Percentiles rank a stretch among this genome's conserved stretches.
phyloP scores from a whole-genome alignment of 2,329 filamentous ascomycete genomes.

The Ophiostoma perfectum region DNA sequence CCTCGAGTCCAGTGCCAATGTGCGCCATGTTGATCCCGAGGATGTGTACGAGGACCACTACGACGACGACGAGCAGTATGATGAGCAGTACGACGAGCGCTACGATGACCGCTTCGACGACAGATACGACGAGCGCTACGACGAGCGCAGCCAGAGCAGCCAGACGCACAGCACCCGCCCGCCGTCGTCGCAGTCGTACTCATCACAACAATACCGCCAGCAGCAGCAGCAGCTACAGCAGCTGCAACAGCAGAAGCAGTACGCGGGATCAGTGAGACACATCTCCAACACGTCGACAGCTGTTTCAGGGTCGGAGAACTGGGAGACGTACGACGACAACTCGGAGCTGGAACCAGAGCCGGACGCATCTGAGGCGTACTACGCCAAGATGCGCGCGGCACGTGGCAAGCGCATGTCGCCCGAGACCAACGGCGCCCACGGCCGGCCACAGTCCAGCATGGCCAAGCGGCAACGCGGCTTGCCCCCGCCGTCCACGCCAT shows the following conservation, averaged over 20 bases:
- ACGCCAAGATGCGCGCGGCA: slow-evolving; percentile 67
- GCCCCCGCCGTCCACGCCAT: slow-evolving; percentile 42
- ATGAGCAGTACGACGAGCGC: slow-evolving; percentile 17
- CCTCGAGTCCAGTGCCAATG: slow-evolving; percentile 47
- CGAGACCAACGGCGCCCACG: slow-evolving; percentile 32
- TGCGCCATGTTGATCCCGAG: slow-evolving; percentile 63
- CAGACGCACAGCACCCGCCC: slow-evolving; percentile 20
- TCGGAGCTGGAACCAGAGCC: slow-evolving; percentile 70
- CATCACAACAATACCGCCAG: slow-evolving; percentile 20
- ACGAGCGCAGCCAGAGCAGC: slow-evolving; percentile 20
- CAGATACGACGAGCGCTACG: slow-evolving; percentile 17
- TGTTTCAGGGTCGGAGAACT: slow-evolving; percentile 85
- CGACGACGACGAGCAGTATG: slow-evolving; percentile 21
- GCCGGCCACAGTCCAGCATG: slow-evolving; percentile 30
- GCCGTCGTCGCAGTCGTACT: slow-evolving; percentile 24
- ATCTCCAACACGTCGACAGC: slow-evolving; percentile 71
- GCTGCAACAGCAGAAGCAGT: slow-evolving; percentile 17
- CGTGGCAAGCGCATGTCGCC: slow-evolving; percentile 59
- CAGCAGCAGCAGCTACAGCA: slow-evolving; percentile 11
- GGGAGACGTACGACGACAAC: slow-evolving; percentile 91
- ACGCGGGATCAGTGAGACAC: slow-evolving; percentile 49
- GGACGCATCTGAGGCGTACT: slow-evolving; percentile 73
- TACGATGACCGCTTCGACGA: slow-evolving; percentile 18
- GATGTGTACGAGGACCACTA: slow-evolving; percentile 68
- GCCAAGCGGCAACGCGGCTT: slow-evolving; percentile 52